These are phyloP conservation scores for Trametes sp. DNA, from an alignment of 1,284 basidiomycete genomes.

Conservation along the genomic window DNA sequence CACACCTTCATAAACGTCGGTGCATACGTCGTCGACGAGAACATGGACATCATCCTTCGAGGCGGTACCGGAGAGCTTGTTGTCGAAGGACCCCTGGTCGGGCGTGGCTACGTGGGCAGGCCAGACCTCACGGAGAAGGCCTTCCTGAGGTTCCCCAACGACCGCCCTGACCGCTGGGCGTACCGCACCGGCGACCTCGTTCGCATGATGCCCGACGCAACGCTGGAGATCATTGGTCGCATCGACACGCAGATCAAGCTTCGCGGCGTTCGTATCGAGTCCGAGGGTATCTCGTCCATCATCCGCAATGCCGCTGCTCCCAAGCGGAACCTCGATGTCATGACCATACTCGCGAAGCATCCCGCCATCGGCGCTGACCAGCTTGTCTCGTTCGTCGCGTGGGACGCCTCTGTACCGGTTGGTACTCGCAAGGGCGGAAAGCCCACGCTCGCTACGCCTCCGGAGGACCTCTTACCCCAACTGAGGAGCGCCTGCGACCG, in stretches of 20 bases:
- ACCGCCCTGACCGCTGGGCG: slow-evolving; percentile 48
- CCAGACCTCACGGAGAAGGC: slow-evolving; percentile 54
- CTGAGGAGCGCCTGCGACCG: slow-evolving; percentile 48
- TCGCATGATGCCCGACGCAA: slow-evolving; percentile 61
- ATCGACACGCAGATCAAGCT: slow-evolving; percentile 65
- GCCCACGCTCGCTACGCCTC: slow-evolving; percentile 43
- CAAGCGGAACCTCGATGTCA: slow-evolving; percentile 47
- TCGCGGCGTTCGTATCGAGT: slow-evolving; percentile 61
- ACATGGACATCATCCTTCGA: slow-evolving; percentile 50
- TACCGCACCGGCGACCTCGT: slow-evolving; percentile 62
- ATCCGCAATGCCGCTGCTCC: slow-evolving; percentile 48
- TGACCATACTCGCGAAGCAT: slow-evolving; percentile 56
- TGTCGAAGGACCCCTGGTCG: slow-evolving; percentile 59
- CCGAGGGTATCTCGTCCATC: slow-evolving; percentile 59
- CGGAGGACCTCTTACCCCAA: slow-evolving; percentile 42
- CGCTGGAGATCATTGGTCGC: slow-evolving; percentile 61
- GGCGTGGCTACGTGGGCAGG: slow-evolving; percentile 56
- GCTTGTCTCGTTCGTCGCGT: slow-evolving; percentile 57
- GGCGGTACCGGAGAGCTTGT: slow-evolving; percentile 60
- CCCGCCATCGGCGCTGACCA: slow-evolving; percentile 55
- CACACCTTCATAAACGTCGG: slow-evolving; percentile 46
- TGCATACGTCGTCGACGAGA: slow-evolving; percentile 49
- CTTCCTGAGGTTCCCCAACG: slow-evolving; percentile 55
- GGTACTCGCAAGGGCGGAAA: slow-evolving; percentile 46
- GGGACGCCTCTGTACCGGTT: slow-evolving; percentile 45